Percentiles rank a stretch among this genome's conserved stretches.
These are phyloP conservation scores for Abelmoschus esculentus DNA, from an alignment of 345 rosid species.

Conservation along the genomic window DNA sequence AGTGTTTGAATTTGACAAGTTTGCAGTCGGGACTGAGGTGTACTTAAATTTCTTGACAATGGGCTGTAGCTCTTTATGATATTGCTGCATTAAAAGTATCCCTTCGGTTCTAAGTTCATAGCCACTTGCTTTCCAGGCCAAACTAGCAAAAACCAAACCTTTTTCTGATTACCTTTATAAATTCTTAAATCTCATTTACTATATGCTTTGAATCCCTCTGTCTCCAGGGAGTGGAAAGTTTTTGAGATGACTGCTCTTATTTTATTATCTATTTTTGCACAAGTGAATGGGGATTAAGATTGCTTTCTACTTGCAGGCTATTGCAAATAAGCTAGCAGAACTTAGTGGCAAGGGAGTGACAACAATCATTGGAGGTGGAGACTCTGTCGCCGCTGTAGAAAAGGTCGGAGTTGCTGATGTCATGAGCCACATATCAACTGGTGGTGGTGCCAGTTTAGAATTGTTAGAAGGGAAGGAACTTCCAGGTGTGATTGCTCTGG, in stretches of 20 bases:
- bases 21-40: conserved; percentile 85
- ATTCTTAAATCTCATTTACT: neutral
- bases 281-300: neutral
- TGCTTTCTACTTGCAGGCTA: conserved; percentile 36
- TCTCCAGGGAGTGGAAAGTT: neutral
- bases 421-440: conserved; percentile 88
- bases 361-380: conserved; percentile 84
- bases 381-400: conserved; percentile 79
- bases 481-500: conserved; percentile 80
- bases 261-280: neutral
- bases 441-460: conserved; percentile 93
- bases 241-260: neutral
- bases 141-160: neutral
- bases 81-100: neutral
- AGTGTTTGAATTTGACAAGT: conserved; percentile 85
- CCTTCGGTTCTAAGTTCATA: neutral
- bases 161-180: neutral
- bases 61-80: neutral
- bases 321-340: conserved; percentile 91
- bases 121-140: neutral
- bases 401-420: conserved; percentile 70
- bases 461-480: conserved; percentile 76
- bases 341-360: conserved; percentile 75
- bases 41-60: conserved; percentile 4
- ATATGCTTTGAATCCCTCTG: neutral